These are phyloP conservation scores for Thielaviopsis populi DNA, from an alignment of 2,329 filamentous ascomycete species.

Conservation along the genomic window DNA sequence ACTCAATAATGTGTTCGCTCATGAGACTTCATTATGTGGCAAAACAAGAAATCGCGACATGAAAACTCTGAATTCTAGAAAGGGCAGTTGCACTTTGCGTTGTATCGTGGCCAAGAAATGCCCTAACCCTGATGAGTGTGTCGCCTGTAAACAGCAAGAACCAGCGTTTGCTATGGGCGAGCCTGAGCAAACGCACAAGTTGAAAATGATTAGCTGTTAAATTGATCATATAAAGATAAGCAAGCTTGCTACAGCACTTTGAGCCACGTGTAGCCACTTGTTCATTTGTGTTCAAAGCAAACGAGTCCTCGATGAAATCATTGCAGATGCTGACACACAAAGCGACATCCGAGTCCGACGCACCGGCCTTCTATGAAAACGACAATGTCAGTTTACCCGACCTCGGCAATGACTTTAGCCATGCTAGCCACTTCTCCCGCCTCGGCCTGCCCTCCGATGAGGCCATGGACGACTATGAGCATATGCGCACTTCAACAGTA, in stretches of 20 bases:
- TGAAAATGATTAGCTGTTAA: neutral
- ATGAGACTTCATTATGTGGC: neutral
- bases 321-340: neutral
- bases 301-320: neutral
- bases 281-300: neutral
- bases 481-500: conserved; percentile 14
- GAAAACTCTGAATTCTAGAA: neutral
- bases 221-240: neutral
- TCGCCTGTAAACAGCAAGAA: neutral
- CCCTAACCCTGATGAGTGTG: neutral
- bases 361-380: neutral
- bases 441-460: conserved; percentile 11
- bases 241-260: neutral
- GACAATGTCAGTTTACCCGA: neutral
- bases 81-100: neutral
- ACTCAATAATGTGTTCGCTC: neutral
- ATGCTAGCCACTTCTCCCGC: conserved; percentile 4
- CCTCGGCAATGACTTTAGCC: neutral
- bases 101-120: neutral
- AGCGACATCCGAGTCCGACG: neutral
- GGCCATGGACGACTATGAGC: conserved; percentile 12
- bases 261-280: neutral
- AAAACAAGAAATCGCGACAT: neutral
- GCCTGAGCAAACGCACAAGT: neutral
- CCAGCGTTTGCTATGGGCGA: neutral